Evolutionary conservation across 768 basidiomycete species (phyloP), one percentile per base, ranked within the genome.

Genomic region (Pisolithus tinctorius): DNA sequence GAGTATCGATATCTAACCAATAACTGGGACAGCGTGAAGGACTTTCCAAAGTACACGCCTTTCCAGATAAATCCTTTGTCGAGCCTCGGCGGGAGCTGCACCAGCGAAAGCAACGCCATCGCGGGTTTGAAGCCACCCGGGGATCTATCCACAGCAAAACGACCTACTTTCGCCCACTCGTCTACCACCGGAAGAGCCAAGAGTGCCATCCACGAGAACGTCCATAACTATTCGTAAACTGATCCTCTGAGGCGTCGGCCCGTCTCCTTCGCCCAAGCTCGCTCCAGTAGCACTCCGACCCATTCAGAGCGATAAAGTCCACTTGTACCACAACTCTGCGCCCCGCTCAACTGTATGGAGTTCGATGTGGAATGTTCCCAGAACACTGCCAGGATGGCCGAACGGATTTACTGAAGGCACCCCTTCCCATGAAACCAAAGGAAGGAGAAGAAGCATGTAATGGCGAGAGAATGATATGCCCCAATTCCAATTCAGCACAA

Each of bases 321-420:
- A 69, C 64, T 11, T 78, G 77, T 1, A 72, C 69, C 14, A 80
- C 81, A 0, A 23, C 17, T 17, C 78, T 78, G 76, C 74, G 77
- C 47, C 63, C 71, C 69, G 71, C 5, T 75, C 79, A 73, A 82
- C 70, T 0, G 79, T 76, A 73, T 79, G 82, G 40, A 79, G 47
- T 9, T 77, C 81, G 11, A 77, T 45, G 56, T 70, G 55, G 60
- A 87, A 88, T 6, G 74, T 76, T 2, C 82, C 82, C 1, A 86
- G 45, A 0, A 85, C 61, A 1, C 70, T 71, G 1, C 78, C 82
- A 0, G 63, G 51, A 7, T 74, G 73, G 8, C 85, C 83, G 37
- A 77, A 63, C 4, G 83, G 27, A 43, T 60, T 53, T 6, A 59
- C 56, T 8, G 78, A 56, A 0, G 81, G 81, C 20, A 64, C 66